Percentiles rank a stretch among this genome's conserved stretches.
Evolutionary conservation across 306 rosid genomes (phyloP).

Genomic region (Quercus agrifolia): DNA sequence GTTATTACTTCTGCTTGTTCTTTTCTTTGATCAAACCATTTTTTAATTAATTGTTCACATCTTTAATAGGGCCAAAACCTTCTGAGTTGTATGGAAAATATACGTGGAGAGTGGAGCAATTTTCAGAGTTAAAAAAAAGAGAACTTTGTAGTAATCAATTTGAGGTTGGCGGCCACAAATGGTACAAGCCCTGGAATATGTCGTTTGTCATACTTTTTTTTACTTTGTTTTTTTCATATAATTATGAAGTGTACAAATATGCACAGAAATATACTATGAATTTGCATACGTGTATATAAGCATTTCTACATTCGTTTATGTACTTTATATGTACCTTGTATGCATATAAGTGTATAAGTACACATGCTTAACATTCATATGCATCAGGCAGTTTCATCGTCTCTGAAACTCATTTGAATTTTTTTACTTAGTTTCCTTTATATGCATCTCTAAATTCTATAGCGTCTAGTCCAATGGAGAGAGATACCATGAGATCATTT

Average conservation of each 20-base stretch:
- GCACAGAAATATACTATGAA: neutral
- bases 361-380: neutral
- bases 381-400: neutral
- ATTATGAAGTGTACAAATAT: neutral
- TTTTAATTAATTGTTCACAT: slow-evolving; percentile 13
- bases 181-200: slow-evolving; percentile 50
- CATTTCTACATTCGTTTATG: neutral
- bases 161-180: slow-evolving; percentile 97
- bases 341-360: neutral
- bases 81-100: slow-evolving; percentile 79
- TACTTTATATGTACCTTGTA: neutral
- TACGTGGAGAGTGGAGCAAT: slow-evolving; percentile 97
- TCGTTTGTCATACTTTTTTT: neutral
- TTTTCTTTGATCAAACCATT: neutral
- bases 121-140: slow-evolving; percentile 92
- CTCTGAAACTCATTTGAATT: neutral
- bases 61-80: slow-evolving; percentile 76
- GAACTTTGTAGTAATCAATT: slow-evolving; percentile 94
- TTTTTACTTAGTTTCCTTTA: neutral
- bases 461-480: neutral
- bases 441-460: neutral
- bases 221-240: neutral
- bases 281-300: neutral
- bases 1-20: neutral
- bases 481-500: neutral